Conservation (phyloP, 2,329 filamentous ascomycete species). For the Cordyceps cicadae region DNA sequence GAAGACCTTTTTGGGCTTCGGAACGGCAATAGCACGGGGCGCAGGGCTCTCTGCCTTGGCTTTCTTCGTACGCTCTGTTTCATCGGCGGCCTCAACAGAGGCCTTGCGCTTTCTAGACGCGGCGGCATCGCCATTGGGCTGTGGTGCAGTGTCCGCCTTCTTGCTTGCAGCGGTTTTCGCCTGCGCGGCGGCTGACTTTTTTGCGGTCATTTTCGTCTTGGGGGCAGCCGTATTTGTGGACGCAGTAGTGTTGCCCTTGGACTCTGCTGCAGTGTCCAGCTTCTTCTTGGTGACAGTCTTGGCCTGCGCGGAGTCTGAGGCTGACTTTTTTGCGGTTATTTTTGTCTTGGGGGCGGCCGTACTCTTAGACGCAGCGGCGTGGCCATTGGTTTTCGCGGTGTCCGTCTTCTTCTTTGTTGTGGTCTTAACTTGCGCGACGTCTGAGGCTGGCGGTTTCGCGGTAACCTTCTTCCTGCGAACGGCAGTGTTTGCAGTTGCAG, state of each 20-base stretch:
- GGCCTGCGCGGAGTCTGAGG: no score
- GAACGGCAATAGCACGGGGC: not conserved
- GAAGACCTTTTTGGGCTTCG: slow-evolving; percentile 23
- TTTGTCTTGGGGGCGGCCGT: not conserved
- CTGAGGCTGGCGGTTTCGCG: no score
- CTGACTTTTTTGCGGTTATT: no score
- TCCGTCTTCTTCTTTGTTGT: not conserved
- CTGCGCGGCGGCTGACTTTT: slow-evolving; percentile 10
- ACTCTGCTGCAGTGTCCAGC: no score
- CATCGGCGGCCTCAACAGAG: slow-evolving; percentile 12
- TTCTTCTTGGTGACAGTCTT: not conserved
- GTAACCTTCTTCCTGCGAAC: no score
- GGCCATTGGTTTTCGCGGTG: no score
- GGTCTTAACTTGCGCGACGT: no score
- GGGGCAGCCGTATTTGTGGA: not conserved
- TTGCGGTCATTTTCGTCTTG: not conserved
- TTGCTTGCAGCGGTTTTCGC: slow-evolving; percentile 18
- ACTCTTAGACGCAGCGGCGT: not conserved
- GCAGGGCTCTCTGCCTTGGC: slow-evolving; percentile 14
- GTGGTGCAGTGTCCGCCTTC: slow-evolving; percentile 6
- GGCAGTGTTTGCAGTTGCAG: not conserved
- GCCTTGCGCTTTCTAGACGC: slow-evolving; percentile 22
- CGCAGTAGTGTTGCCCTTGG: not conserved
- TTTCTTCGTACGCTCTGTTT: slow-evolving; percentile 20
- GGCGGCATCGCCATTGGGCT: slow-evolving; percentile 8